These are phyloP conservation scores for Diaporthe destruens DNA, from an alignment of 2,329 filamentous ascomycete genomes.

Conservation along the genomic window DNA sequence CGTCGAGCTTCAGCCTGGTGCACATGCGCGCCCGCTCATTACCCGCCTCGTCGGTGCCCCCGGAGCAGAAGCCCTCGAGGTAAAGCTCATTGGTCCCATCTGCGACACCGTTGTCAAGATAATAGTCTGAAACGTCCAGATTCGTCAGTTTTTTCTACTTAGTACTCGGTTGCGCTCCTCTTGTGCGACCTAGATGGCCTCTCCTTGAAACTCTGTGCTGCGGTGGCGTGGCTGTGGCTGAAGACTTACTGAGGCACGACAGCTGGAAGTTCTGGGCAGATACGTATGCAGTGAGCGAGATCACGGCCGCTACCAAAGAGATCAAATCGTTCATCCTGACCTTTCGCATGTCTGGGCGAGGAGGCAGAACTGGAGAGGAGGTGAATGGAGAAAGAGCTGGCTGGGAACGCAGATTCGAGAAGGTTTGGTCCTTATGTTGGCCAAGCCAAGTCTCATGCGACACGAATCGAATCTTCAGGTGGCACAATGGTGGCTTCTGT, in stretches of 20 bases:
- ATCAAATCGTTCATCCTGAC: not conserved
- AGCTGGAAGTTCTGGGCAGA: not conserved
- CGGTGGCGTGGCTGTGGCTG: not conserved
- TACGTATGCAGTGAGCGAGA: not conserved
- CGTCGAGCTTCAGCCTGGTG: constrained; percentile 25
- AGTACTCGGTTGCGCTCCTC: not conserved
- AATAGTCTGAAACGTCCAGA: constrained; percentile 25
- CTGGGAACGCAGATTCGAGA: not conserved
- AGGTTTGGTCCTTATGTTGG: constrained; percentile 3
- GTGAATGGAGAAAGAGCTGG: not conserved
- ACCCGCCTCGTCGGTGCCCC: not conserved
- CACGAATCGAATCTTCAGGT: constrained; percentile 17
- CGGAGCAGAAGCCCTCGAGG: constrained; percentile 40
- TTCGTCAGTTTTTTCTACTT: not conserved
- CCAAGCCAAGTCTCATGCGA: constrained; percentile 23
- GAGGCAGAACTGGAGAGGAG: not conserved
- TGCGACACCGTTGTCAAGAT: constrained; percentile 39
- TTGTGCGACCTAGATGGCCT: too few relatives aligned
- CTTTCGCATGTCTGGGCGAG: not conserved
- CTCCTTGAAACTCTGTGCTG: not conserved
- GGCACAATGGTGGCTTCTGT: constrained; percentile 6
- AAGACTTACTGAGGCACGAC: constrained; percentile 25
- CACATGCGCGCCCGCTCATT: not conserved
- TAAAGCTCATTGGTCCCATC: constrained; percentile 33
- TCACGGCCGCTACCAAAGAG: not conserved